phyloP scores from a whole-genome alignment of 768 basidiomycete species.

The Roridomyces roridus region DNA sequence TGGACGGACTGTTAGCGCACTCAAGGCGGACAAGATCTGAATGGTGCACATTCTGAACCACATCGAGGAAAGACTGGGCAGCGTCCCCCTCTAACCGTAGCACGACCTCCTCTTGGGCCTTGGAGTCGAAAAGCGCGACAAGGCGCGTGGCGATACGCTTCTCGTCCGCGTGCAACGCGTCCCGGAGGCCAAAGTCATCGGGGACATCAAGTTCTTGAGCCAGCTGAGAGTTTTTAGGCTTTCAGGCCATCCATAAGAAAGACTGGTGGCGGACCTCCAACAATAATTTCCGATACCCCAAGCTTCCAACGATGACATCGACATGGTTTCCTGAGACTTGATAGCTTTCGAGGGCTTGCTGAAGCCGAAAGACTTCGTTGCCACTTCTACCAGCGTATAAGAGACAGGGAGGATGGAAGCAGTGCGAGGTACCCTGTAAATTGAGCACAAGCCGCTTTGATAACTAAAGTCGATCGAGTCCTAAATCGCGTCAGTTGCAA shows the following conservation, averaged over 20 bases:
- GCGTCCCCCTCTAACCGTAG: not conserved
- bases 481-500: too few species aligned
- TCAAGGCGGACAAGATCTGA: too few species aligned
- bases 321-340: not conserved
- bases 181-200: not conserved
- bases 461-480: not conserved
- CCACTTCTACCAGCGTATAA: too few species aligned
- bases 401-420: not conserved
- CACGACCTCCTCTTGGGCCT: not conserved
- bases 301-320: not conserved
- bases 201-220: not conserved
- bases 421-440: not conserved
- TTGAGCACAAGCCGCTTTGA: not conserved
- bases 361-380: not conserved
- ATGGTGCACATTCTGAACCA: not conserved
- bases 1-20: not conserved
- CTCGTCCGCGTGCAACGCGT: not conserved
- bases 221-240: not conserved
- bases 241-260: not conserved
- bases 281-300: not conserved
- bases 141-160: conserved; percentile 1
- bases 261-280: not conserved
- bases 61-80: conserved; percentile 5
- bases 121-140: not conserved
- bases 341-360: not conserved